Percentiles rank a stretch among this genome's conserved stretches.
Evolutionary conservation across 2,329 filamentous ascomycete genomes (phyloP).

Genomic region (Fusarium musae): DNA sequence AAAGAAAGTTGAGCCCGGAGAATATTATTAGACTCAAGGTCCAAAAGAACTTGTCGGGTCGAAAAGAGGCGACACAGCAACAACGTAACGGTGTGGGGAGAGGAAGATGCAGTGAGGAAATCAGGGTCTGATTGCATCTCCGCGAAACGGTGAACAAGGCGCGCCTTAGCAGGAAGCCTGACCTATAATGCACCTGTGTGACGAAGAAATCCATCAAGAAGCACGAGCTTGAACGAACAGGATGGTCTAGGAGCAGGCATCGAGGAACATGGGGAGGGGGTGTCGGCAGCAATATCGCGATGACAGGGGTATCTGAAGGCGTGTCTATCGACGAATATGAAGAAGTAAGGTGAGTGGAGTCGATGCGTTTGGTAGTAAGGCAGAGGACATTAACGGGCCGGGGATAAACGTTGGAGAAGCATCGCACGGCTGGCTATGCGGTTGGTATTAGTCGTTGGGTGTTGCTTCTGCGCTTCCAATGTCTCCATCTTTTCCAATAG

Average conservation of each 20-base stretch:
- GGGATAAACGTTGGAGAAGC: conserved; percentile 33
- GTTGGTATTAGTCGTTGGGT: conserved; percentile 11
- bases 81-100: conserved; percentile 39
- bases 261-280: conserved; percentile 25
- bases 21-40: conserved; percentile 31
- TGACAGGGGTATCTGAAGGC: conserved; percentile 19
- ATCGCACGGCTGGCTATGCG: conserved; percentile 24
- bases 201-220: conserved; percentile 32
- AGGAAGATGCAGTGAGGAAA: conserved; percentile 35
- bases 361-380: conserved; percentile 44
- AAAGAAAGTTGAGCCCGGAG: conserved; percentile 39
- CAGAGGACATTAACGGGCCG: conserved; percentile 41
- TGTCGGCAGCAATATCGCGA: neutral
- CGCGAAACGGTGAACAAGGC: conserved; percentile 34
- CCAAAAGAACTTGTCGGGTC: conserved; percentile 25
- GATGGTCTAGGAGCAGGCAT: conserved; percentile 18
- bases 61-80: conserved; percentile 40
- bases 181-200: conserved; percentile 38
- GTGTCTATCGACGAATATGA: conserved; percentile 24
- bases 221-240: conserved; percentile 37
- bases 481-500: conserved; percentile 25
- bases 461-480: conserved; percentile 25
- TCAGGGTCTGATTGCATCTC: conserved; percentile 44
- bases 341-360: conserved; percentile 38
- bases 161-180: conserved; percentile 38